Evolutionary conservation across 306 rosid genomes (phyloP).

Genomic region (Rosa persica): DNA sequence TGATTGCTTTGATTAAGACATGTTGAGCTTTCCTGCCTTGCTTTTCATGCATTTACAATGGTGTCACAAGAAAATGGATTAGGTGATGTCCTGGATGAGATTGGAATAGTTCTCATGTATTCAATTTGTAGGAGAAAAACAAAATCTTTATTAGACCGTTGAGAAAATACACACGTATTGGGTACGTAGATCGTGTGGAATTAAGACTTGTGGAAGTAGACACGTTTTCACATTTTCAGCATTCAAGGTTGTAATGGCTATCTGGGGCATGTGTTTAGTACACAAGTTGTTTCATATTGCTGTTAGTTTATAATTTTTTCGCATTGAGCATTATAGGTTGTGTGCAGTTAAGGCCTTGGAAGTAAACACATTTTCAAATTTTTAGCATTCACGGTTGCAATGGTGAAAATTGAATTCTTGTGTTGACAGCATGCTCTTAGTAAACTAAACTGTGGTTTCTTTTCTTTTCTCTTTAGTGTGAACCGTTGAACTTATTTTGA

Average conservation of each 20-base stretch:
- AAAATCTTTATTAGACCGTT: background rate
- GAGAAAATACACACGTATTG: background rate
- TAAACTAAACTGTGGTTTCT: background rate
- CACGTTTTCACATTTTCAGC: background rate
- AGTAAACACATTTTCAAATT: background rate
- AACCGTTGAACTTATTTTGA: constrained; percentile 19
- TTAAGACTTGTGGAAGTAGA: background rate
- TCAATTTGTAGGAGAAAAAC: background rate
- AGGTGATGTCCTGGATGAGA: background rate
- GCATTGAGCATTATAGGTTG: background rate
- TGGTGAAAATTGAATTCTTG: background rate
- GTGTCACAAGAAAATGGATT: background rate
- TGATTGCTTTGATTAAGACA: background rate
- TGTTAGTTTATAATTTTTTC: background rate
- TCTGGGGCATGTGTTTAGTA: background rate
- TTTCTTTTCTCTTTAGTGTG: background rate
- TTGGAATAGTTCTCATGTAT: background rate
- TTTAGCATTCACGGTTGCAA: background rate
- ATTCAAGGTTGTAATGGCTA: background rate
- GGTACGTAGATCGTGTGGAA: background rate
- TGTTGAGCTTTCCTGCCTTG: background rate
- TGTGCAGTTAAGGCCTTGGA: background rate
- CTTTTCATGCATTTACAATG: background rate
- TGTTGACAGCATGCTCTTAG: background rate
- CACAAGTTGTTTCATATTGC: no score